Percentiles rank a stretch among this genome's conserved stretches.
These are phyloP conservation scores for Fusarium zealandicum DNA, from an alignment of 2,329 filamentous ascomycete genomes.

Conservation along the genomic window DNA sequence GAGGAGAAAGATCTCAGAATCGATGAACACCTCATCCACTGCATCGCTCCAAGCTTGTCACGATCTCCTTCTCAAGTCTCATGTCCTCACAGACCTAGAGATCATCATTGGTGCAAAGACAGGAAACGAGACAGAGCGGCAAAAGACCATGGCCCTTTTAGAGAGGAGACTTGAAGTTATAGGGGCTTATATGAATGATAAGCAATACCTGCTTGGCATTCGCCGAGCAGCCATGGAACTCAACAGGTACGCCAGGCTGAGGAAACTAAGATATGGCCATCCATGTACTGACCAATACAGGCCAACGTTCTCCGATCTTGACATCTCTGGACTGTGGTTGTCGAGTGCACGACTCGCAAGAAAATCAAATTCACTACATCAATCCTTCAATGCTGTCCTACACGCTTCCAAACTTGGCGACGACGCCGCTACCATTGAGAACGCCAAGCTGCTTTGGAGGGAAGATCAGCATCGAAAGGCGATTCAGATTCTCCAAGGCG, in stretches of 20 bases:
- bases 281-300: constrained; percentile 43
- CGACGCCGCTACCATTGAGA: constrained; percentile 89
- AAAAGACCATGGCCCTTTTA: constrained; percentile 52
- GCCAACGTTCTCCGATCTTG: constrained; percentile 69
- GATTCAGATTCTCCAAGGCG: constrained; percentile 87
- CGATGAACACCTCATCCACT: constrained; percentile 78
- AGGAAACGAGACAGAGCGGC: constrained; percentile 51
- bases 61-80: constrained; percentile 83
- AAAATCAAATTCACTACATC: constrained; percentile 82
- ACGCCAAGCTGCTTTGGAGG: constrained; percentile 90
- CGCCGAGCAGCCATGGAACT: constrained; percentile 88
- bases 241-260: constrained; percentile 61
- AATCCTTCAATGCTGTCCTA: constrained; percentile 92
- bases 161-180: constrained; percentile 85
- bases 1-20: constrained; percentile 73
- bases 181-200: constrained; percentile 88
- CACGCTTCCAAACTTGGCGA: constrained; percentile 87
- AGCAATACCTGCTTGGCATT: constrained; percentile 89
- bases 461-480: constrained; percentile 94
- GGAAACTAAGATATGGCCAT: background rate
- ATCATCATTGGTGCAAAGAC: constrained; percentile 66
- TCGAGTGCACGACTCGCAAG: constrained; percentile 84
- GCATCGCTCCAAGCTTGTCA: constrained; percentile 85
- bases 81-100: constrained; percentile 88
- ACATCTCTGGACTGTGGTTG: constrained; percentile 86